Evolutionary conservation across 164 flowering plant genomes (phyloP), one percentile per base, ranked within the genome.

Genomic region (Echeveria elegans): DNA sequence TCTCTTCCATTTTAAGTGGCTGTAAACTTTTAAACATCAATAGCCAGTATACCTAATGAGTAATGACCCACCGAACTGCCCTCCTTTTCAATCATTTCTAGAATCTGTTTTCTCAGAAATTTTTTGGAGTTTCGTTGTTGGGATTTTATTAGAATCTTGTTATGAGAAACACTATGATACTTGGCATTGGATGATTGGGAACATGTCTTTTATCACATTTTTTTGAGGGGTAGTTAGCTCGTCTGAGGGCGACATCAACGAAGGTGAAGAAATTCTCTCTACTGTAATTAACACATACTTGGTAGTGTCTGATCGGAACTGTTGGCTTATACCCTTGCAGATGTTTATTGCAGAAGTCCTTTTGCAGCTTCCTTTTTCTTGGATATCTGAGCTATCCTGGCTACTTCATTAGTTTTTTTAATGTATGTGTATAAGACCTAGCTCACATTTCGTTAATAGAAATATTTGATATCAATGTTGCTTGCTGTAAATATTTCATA

Each of bases 311-410:
- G 32, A 56, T 28, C 18, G 23, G 18, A 64, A 75, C 59, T 71
- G 74, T 72, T 82, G 5, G 69, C 72, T 65, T 73, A 64, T 73
- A 77, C 72, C 70, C 72, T 78, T 75, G 78, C 82, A 80, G 85
- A 85, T 80, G 48, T 70, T 60, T 74, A 69, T 73, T 65, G 73
- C 72, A 43, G 84, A 77, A 77, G 83, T 76, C 58, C 50, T 73
- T 83, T 78, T 77, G 72, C 73, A 70, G 72, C 71, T 72, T 76
- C 60, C 73, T 72, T 73, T 71, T 43, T 36, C 63, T 38, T 68
- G 74, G 77, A 77, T 73, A 67, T 72, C 69, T 82, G 77, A 72
- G 80, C 77, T 73, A 32, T 71, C 67, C 67, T 71, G 73, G 78
- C 52, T 70, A 63, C 65, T 34, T 63, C 24, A n/a, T 34, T 63